Evolutionary conservation across 2,329 filamentous ascomycete species (phyloP), one percentile per base, ranked within the genome.

Genomic region (Fusarium sp.): DNA sequence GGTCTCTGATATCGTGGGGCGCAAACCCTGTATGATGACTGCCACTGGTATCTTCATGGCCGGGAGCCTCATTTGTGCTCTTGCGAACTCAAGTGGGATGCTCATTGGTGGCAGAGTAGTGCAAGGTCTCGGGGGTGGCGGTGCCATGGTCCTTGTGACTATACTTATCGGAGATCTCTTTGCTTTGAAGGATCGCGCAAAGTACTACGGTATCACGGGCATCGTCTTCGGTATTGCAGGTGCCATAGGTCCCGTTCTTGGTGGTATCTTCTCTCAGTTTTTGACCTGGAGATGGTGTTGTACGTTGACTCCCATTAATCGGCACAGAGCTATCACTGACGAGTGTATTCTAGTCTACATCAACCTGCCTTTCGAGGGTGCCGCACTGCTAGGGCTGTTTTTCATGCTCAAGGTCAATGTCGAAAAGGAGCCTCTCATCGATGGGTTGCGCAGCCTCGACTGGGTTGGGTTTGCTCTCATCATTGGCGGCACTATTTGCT

Each of bases 401-500:
- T 86, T 92, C 68, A 86, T 89, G 58, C 84, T 94, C 19, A 88
- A 91, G 70, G 79, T 93, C 33, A 87, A 92, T 75, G 91, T 89
- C n/a, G 90, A 90, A 2, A 84, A 84, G 55, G 92, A 91, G 0
- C 85, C 88, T 0, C 76, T 92, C 4, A 76, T 82, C 44, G 77
- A 89, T 39, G 91, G 91, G 1, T 78, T 93, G 8, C 85, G 86
- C 24, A 89, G 89, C 15, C 84, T 89, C 34, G 87, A 89, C 78
- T 89, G 87, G 87, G 65, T 82, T 0, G 86, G 86, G 33, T 85
- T 82, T 57, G 19, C 83, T 2, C 77, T 85, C 28, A 88, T 96
- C 76, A 86, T 94, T 17, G 92, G 91, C 40, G 93, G 91, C n/a
- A 94, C 92, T 0, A 84, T 97, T 15, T 95, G 97, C 92, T 84